A percentile compares a stretch with the other conserved stretches of the same genome.
Conservation (phyloP, 2,329 filamentous ascomycete species). For the Tolypocladium ophioglossoides region DNA sequence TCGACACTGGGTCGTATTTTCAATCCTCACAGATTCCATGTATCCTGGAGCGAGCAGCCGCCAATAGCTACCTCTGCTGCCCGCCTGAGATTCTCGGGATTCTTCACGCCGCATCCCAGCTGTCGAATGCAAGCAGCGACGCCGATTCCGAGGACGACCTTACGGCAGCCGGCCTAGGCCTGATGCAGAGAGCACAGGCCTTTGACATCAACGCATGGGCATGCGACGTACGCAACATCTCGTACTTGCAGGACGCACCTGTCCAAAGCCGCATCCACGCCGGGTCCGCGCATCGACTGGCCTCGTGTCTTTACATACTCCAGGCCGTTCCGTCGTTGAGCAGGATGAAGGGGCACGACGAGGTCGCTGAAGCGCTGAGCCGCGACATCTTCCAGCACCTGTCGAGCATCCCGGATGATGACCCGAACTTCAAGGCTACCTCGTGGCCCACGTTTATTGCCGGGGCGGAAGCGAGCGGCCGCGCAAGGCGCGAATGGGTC, state of each 20-base stretch:
- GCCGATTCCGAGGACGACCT: conserved; percentile 17
- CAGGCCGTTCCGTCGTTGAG: conserved; percentile 24
- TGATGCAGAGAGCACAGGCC: conserved; percentile 25
- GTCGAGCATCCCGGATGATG: conserved; percentile 33
- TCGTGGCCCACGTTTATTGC: conserved; percentile 47
- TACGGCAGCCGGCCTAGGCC: conserved; percentile 17
- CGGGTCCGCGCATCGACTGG: conserved; percentile 31
- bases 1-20: conserved; percentile 21
- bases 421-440: conserved; percentile 44
- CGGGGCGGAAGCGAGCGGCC: conserved; percentile 37
- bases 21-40: conserved; percentile 24
- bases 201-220: conserved; percentile 33
- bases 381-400: conserved; percentile 36
- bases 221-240: conserved; percentile 20
- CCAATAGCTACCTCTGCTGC: conserved; percentile 36
- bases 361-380: conserved; percentile 24
- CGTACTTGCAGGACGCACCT: conserved; percentile 20
- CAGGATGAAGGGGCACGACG: conserved; percentile 13
- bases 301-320: conserved; percentile 35
- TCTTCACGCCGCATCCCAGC: conserved; percentile 29
- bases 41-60: conserved; percentile 27
- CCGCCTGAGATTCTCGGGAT: conserved; percentile 33
- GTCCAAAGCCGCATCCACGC: conserved; percentile 27
- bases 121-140: conserved; percentile 21
- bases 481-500: conserved; percentile 34